Percentiles rank a stretch among this genome's conserved stretches.
Evolutionary conservation across 352 stramenopile genomes (phyloP).

Genomic region (Phytophthora vignae): DNA sequence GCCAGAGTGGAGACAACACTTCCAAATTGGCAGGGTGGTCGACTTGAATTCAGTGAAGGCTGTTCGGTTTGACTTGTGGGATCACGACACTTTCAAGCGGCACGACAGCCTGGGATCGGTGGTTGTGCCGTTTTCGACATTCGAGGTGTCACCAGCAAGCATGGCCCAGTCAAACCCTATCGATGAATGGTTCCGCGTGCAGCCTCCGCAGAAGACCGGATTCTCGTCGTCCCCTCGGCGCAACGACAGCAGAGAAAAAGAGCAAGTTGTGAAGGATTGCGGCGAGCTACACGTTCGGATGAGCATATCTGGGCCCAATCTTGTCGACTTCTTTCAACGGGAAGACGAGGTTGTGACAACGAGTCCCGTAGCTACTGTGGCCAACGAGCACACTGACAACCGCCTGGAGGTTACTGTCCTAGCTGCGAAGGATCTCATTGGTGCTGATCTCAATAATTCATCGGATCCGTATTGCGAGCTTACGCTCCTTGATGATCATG

Average conservation of each 20-base stretch:
- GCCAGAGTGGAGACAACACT: constrained; percentile 65
- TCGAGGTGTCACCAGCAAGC: constrained; percentile 71
- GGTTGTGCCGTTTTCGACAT: constrained; percentile 61
- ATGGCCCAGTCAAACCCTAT: constrained; percentile 64
- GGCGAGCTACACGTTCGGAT: constrained; percentile 76
- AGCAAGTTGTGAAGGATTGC: constrained; percentile 52
- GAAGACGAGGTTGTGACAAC: constrained; percentile 35
- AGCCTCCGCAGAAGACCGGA: constrained; percentile 44
- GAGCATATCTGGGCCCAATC: constrained; percentile 66
- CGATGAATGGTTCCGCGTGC: constrained; percentile 73
- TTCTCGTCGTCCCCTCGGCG: constrained; percentile 34
- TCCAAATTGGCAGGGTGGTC: constrained; percentile 55
- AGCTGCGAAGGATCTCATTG: constrained; percentile 58
- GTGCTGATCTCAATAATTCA: constrained; percentile 66
- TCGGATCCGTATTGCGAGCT: constrained; percentile 74
- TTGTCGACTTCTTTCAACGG: constrained; percentile 67
- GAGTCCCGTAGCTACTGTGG: constrained; percentile 54
- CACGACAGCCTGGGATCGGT: constrained; percentile 71
- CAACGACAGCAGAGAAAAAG: constrained; percentile 43
- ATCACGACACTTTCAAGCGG: constrained; percentile 62
- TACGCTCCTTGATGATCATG: constrained; percentile 60
- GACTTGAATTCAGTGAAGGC: constrained; percentile 64
- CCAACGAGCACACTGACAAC: constrained; percentile 71
- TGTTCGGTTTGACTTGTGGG: constrained; percentile 67
- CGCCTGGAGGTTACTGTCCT: constrained; percentile 73